These are phyloP conservation scores for Mitragyna speciosa DNA, from an alignment of 257 asterid species.

Conservation along the genomic window DNA sequence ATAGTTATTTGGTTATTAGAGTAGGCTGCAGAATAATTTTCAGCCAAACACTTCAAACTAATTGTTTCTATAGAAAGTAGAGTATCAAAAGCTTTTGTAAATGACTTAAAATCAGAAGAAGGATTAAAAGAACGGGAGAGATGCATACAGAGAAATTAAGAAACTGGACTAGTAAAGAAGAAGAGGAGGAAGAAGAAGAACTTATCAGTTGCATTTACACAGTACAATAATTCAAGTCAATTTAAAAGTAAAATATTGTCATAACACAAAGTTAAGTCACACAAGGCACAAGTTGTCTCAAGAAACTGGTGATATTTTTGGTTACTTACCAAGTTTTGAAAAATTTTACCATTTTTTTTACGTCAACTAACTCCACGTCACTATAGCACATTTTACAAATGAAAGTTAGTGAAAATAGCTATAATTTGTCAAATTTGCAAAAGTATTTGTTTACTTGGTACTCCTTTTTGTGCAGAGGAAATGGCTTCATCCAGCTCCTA, in stretches of 20 bases:
- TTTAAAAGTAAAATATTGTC: background rate
- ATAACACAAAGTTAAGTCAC: too few relatives aligned
- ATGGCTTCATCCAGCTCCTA: constrained; percentile 53
- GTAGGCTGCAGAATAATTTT: background rate
- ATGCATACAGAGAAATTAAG: background rate
- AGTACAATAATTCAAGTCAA: background rate
- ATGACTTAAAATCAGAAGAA: background rate
- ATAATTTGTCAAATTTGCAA: background rate
- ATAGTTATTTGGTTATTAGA: background rate
- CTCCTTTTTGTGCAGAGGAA: constrained; percentile 11
- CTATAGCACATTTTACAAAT: background rate
- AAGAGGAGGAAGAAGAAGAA: background rate
- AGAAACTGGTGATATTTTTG: too few relatives aligned
- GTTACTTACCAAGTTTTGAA: too few relatives aligned
- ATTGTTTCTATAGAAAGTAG: background rate
- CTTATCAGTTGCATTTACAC: background rate
- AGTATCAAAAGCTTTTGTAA: background rate
- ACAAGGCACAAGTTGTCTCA: too few relatives aligned
- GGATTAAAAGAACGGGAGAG: background rate
- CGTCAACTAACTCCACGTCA: too few relatives aligned
- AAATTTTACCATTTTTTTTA: too few relatives aligned
- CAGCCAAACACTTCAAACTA: background rate
- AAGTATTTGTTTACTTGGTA: constrained; percentile 8
- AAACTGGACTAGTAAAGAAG: background rate
- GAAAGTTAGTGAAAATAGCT: background rate